Conservation (phyloP, 2,329 filamentous ascomycete genomes). For the Paecilomyces niveus region DNA sequence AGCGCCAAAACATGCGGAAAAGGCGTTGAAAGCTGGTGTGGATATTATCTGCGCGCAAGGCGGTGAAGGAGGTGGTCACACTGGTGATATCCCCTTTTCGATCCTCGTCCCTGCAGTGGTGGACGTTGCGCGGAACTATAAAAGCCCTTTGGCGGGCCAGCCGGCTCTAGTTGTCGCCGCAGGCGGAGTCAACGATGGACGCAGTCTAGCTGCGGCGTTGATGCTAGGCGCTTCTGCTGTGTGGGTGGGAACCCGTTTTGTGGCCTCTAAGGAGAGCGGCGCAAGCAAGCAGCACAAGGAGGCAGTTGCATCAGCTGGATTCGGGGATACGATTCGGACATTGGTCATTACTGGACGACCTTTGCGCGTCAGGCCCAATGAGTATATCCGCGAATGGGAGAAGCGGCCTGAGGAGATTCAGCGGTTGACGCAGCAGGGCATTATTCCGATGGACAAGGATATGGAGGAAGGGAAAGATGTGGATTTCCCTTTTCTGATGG, state of each 20-base stretch:
- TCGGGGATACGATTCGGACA: slow-evolving; percentile 74
- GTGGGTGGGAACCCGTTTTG: slow-evolving; percentile 92
- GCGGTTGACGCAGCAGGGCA: slow-evolving; percentile 65
- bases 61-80: slow-evolving; percentile 89
- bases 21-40: slow-evolving; percentile 77
- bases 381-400: slow-evolving; percentile 80
- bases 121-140: slow-evolving; percentile 69
- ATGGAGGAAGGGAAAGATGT: slow-evolving; percentile 75
- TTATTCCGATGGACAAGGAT: slow-evolving; percentile 77
- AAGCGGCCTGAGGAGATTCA: slow-evolving; percentile 65
- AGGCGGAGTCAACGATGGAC: slow-evolving; percentile 77
- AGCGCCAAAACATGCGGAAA: slow-evolving; percentile 81
- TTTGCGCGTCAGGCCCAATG: slow-evolving; percentile 71
- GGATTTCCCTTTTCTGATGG: slow-evolving; percentile 86
- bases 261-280: slow-evolving; percentile 73
- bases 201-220: slow-evolving; percentile 70
- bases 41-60: slow-evolving; percentile 91
- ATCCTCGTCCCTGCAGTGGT: slow-evolving; percentile 82
- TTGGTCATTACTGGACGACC: slow-evolving; percentile 77
- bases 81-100: slow-evolving; percentile 77
- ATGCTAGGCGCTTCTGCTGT: slow-evolving; percentile 85
- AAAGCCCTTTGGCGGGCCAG: slow-evolving; percentile 61
- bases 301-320: slow-evolving; percentile 70
- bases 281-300: slow-evolving; percentile 78
- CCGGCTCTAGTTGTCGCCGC: slow-evolving; percentile 79